Evolutionary conservation across 768 basidiomycete species (phyloP).

Genomic region (Rhodotorula graminis): DNA sequence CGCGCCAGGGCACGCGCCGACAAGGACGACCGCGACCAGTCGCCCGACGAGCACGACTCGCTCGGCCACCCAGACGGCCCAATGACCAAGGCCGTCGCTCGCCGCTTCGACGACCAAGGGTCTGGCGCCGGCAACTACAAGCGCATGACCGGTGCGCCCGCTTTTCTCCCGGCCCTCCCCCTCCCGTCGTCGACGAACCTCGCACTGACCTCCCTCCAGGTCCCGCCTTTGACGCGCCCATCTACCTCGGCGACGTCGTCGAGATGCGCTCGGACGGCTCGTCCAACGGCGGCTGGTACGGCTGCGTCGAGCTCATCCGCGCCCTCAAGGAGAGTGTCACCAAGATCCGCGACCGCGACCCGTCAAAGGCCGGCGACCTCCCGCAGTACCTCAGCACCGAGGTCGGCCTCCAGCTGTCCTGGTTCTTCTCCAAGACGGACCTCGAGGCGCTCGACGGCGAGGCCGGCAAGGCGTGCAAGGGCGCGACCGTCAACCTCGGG

Average conservation of each 20-base stretch:
- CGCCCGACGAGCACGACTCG: too few relatives aligned
- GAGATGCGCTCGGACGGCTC: background rate
- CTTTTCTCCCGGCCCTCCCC: too few relatives aligned
- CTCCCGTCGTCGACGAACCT: too few relatives aligned
- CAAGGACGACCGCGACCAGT: too few relatives aligned
- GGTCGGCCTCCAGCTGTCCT: background rate
- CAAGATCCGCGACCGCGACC: background rate
- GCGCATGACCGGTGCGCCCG: too few relatives aligned
- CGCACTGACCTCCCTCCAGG: too few relatives aligned
- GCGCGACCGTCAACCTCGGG: background rate
- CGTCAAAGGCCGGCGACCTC: background rate
- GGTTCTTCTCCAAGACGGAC: background rate
- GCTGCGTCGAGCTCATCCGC: background rate
- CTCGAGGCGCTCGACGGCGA: background rate
- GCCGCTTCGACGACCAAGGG: too few relatives aligned
- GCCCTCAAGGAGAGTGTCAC: background rate
- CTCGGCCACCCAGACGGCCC: too few relatives aligned
- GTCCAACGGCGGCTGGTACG: background rate
- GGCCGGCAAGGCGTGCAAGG: too few relatives aligned
- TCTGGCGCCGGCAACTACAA: too few relatives aligned
- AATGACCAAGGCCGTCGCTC: too few relatives aligned
- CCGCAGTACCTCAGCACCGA: background rate
- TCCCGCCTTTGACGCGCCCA: background rate
- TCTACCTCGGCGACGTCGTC: conserved; percentile 1
- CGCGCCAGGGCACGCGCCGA: too few relatives aligned